Percentiles rank a stretch among this genome's conserved stretches.
Conservation (phyloP, 257 asterid genomes). For the Rhazya stricta region DNA sequence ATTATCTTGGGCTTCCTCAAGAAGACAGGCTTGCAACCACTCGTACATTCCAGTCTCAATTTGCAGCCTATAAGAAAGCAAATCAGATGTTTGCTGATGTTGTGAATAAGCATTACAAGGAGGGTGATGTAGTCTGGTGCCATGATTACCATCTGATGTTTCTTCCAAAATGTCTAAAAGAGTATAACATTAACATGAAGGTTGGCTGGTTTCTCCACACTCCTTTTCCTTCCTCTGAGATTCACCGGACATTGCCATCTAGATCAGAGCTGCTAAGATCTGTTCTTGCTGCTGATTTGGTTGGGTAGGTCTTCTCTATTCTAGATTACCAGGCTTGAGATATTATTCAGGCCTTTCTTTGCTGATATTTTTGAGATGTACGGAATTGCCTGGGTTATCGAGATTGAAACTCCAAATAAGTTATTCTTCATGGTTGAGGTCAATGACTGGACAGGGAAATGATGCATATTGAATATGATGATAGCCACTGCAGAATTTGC, state of each 20-base stretch:
- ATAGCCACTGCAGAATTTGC: not conserved
- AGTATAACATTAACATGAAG: slow-evolving; percentile 63
- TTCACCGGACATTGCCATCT: slow-evolving; percentile 79
- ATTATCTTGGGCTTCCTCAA: slow-evolving; percentile 86
- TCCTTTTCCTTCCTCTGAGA: slow-evolving; percentile 87
- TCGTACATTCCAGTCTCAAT: slow-evolving; percentile 82
- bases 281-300: slow-evolving; percentile 85
- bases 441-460: not conserved
- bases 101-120: slow-evolving; percentile 65
- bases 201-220: slow-evolving; percentile 97
- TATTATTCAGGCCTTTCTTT: not conserved
- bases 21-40: slow-evolving; percentile 95
- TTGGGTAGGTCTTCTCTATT: slow-evolving; percentile 51
- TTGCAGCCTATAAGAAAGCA: slow-evolving; percentile 77
- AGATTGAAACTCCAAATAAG: not conserved
- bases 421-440: not conserved
- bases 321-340: not conserved
- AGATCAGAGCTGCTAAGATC: slow-evolving; percentile 77
- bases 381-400: not conserved
- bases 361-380: not conserved
- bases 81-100: slow-evolving; percentile 88
- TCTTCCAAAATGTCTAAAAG: slow-evolving; percentile 77
- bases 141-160: slow-evolving; percentile 91
- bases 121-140: slow-evolving; percentile 94
- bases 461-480: not conserved